Conservation (phyloP, 768 basidiomycete genomes). For the Mycena crocata region DNA sequence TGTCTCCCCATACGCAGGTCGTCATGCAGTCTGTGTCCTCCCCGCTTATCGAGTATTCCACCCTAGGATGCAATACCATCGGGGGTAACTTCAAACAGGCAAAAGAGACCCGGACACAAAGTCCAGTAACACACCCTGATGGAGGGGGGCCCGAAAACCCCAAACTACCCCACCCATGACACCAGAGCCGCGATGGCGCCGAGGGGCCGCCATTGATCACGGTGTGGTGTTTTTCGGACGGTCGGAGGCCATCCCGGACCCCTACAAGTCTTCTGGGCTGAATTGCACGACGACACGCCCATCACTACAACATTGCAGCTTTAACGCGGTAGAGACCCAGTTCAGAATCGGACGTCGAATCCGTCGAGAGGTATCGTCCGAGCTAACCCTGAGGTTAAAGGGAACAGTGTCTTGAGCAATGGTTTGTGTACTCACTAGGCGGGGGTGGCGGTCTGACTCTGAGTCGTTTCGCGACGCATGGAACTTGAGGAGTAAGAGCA, state of each 20-base stretch:
- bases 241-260: conserved; percentile 27
- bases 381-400: too few species aligned
- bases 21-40: conserved; percentile 2
- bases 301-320: conserved; percentile 1
- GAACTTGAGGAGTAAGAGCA: too few species aligned
- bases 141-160: conserved; percentile 24
- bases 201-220: conserved; percentile 9
- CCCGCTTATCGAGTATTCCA: conserved; percentile 11
- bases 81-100: conserved; percentile 17
- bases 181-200: neutral
- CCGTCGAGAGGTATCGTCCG: too few species aligned
- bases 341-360: neutral
- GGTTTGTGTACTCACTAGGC: too few species aligned
- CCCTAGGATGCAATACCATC: conserved; percentile 23
- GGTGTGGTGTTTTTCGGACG: conserved; percentile 2
- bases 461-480: too few species aligned
- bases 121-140: conserved; percentile 18
- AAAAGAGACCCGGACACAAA: conserved; percentile 13
- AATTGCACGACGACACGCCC: conserved; percentile 3
- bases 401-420: too few species aligned
- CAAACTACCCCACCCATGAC: conserved; percentile 21
- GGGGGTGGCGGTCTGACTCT: too few species aligned
- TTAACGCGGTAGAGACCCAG: conserved; percentile 15
- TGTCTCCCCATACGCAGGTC: conserved; percentile 13
- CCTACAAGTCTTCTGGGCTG: conserved; percentile 24